phyloP scores from a whole-genome alignment of 768 basidiomycete genomes.

The Mrakia frigida region DNA sequence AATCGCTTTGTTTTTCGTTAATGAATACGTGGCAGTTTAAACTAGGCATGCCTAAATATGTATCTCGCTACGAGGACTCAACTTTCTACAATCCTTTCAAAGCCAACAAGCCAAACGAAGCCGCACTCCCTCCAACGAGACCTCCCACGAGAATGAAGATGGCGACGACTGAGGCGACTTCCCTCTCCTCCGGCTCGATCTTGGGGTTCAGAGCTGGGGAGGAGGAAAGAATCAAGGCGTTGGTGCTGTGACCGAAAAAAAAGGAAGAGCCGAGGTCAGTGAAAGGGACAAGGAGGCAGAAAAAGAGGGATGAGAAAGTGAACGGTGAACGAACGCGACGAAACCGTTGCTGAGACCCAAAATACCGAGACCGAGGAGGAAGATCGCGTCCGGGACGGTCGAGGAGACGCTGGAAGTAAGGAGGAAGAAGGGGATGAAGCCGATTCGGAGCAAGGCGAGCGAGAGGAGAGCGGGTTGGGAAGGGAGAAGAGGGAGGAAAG shows the following conservation, averaged over 20 bases:
- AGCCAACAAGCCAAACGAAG: conserved; percentile 33
- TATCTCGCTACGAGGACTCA: too few species aligned
- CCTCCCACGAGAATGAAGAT: conserved; percentile 25
- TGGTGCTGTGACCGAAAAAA: not conserved
- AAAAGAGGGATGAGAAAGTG: not conserved
- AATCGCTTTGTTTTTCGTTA: not conserved
- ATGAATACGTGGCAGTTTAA: not conserved
- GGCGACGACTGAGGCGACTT: conserved; percentile 13
- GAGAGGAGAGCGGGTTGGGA: not conserved
- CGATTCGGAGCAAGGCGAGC: conserved; percentile 2
- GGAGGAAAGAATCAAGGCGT: conserved; percentile 18
- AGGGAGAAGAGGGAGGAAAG: not conserved
- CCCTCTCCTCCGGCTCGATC: conserved; percentile 7
- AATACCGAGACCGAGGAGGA: not conserved
- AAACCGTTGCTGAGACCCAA: conserved; percentile 17
- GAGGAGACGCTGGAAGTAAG: not conserved
- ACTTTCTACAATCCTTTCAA: conserved; percentile 17
- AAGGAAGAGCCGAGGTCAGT: not conserved
- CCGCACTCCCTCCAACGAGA: conserved; percentile 23
- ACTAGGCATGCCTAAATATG: not conserved
- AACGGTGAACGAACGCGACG: not conserved
- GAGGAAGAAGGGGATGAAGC: conserved; percentile 28
- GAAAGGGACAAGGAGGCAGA: not conserved
- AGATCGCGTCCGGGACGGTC: not conserved
- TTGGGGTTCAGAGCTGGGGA: conserved; percentile 19